Evolutionary conservation across 108 stramenopile genomes (phyloP).

Genomic region (Phaeodactylum tricornutum): DNA sequence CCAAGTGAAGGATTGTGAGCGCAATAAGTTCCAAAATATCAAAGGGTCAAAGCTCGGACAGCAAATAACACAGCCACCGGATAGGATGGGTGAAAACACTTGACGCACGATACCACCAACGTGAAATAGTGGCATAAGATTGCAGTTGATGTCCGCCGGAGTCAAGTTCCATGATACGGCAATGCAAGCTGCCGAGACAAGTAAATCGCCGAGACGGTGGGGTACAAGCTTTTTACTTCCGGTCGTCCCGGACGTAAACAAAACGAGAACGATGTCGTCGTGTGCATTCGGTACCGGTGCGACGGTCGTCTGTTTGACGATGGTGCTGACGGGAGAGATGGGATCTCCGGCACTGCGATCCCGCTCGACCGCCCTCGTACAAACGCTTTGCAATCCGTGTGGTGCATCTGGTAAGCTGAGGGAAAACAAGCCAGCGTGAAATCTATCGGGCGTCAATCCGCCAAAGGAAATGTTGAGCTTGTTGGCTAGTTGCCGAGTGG

Average conservation of each 20-base stretch:
- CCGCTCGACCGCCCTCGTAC: too few relatives aligned
- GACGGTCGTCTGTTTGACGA: neutral
- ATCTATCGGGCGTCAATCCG: constrained; percentile 12
- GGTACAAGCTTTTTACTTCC: constrained; percentile 66
- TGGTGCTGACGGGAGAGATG: neutral
- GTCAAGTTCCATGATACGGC: constrained; percentile 37
- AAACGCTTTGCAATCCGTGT: too few relatives aligned
- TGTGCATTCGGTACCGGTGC: constrained; percentile 21
- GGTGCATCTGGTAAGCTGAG: constrained; percentile 5
- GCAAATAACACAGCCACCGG: constrained; percentile 48
- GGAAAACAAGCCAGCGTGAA: constrained; percentile 28
- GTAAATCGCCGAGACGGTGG: constrained; percentile 32
- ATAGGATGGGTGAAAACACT: constrained; percentile 41
- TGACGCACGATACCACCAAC: constrained; percentile 44
- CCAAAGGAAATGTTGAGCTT: constrained; percentile 27
- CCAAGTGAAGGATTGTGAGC: constrained; percentile 29
- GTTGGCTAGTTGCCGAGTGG: constrained; percentile 11
- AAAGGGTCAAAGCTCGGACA: constrained; percentile 44
- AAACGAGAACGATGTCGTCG: constrained; percentile 39
- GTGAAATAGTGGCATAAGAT: constrained; percentile 76
- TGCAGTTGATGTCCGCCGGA: constrained; percentile 46
- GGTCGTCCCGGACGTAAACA: constrained; percentile 67
- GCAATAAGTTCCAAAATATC: constrained; percentile 38
- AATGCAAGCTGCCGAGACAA: constrained; percentile 40
- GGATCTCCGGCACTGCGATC: too few relatives aligned